Percentiles rank a stretch among this genome's conserved stretches.
Evolutionary conservation across 352 stramenopile genomes (phyloP).

Genomic region (Globisporangium sylvaticum): DNA sequence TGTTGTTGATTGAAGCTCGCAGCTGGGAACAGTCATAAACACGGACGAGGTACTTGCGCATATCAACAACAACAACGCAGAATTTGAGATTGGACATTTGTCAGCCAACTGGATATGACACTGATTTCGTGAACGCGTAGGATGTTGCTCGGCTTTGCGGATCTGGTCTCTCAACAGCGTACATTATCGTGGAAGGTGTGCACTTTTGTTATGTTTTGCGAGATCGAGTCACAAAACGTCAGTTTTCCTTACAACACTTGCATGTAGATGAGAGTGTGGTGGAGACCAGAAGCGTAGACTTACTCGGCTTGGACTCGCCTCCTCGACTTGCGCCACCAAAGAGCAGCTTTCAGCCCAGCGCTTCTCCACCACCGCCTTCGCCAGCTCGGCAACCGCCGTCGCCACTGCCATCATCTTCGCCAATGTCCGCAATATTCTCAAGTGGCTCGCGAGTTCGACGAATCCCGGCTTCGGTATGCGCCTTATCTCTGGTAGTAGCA

Average conservation of each 20-base stretch:
- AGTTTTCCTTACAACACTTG: background rate
- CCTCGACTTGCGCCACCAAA: background rate
- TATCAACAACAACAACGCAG: background rate
- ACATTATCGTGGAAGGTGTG: conserved; percentile 18
- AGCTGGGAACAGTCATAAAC: conserved; percentile 10
- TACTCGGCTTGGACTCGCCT: conserved; percentile 25
- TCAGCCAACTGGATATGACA: background rate
- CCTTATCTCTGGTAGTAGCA: background rate
- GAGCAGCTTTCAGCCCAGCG: background rate
- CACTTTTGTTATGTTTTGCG: background rate
- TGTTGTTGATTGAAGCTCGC: conserved; percentile 1
- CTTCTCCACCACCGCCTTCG: background rate
- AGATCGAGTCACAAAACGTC: background rate
- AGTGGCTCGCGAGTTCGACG: conserved; percentile 24
- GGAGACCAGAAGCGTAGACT: conserved; percentile 20
- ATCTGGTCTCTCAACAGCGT: conserved; percentile 6
- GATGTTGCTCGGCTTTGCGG: conserved; percentile 22
- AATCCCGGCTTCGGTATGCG: conserved; percentile 22
- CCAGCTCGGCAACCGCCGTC: background rate
- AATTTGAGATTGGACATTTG: background rate
- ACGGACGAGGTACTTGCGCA: conserved; percentile 11
- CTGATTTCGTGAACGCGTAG: conserved; percentile 6
- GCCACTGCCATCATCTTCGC: background rate
- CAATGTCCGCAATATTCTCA: conserved; percentile 19
- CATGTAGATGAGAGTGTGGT: background rate